A percentile compares a stretch with the other conserved stretches of the same genome.
Evolutionary conservation across 140 eudicot species (phyloP).

Genomic region (Anethum foeniculum): DNA sequence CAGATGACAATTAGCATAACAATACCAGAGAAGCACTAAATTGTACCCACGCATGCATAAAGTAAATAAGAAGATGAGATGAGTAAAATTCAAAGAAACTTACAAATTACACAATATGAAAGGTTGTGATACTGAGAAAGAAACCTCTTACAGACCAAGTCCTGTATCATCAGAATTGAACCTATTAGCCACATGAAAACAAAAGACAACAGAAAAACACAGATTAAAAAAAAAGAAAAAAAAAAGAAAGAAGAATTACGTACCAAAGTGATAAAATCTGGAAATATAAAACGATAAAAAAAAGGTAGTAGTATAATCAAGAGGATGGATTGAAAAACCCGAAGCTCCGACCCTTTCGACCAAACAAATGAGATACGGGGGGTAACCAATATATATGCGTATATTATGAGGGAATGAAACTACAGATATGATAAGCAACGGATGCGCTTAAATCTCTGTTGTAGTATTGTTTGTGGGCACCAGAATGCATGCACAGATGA

Average conservation of each 20-base stretch:
- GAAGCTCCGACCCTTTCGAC: constrained; percentile 7
- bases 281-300: neutral
- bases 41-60: too few species aligned
- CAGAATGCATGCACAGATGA: neutral
- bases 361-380: neutral
- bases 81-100: neutral
- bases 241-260: neutral
- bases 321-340: constrained; percentile 6
- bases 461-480: neutral
- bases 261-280: neutral
- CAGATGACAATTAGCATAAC: neutral
- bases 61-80: neutral
- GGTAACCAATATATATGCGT: neutral
- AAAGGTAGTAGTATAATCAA: neutral
- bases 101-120: neutral
- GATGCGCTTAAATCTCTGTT: neutral
- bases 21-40: too few species aligned
- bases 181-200: neutral
- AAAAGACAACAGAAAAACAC: neutral
- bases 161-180: neutral
- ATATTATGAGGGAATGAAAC: neutral
- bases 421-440: neutral
- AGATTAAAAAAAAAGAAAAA: neutral
- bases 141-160: neutral
- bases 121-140: neutral